Evolutionary conservation across 345 rosid species (phyloP), one percentile per base, ranked within the genome.

Genomic region (Citrus medica): DNA sequence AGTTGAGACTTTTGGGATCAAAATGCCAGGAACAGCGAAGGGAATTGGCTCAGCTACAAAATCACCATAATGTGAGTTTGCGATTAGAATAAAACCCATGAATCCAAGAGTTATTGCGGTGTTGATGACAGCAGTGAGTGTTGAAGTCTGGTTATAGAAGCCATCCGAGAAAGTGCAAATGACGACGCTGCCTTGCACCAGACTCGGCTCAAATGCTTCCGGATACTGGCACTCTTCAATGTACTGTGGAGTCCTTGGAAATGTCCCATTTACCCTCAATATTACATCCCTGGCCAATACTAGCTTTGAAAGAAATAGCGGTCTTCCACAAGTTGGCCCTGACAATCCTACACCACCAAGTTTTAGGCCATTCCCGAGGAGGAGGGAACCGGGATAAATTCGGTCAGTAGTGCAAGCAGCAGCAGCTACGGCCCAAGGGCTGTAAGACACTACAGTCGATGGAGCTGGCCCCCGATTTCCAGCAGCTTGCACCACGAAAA

Each of bases 401-500:
- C 98, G 62, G 85, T 95, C 94, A 0, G 92, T 91, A 82, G 74
- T 76, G 85, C 89, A 85, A 16, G 93, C 84, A 0, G 91, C 98
- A 1, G 79, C 92, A 0, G 90, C 90, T 0, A 95, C 83, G 8
- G 83, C 87, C 98, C 98, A 95, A 1, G 98, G 98, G 88, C 97
- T 90, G 84, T 85, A 95, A 51, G 94, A 89, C 62, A 92, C 53
- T 1, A 91, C 92, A 1, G 92, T 84, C 30, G 92, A 85, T 37
- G 88, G 88, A 6, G 28, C 82, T 0, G 97, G 99, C 6, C 98
- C 99, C 1, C 76, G 80, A 80, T 95, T 92, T 9, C 98, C 98
- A 9, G 84, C 96, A 19, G 98, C 99, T 83, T 95, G 97, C 32
- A 84, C 97, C 71, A 91, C 98, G n/a, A 91, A 85, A 19, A 93